These are phyloP conservation scores for Bruguiera hainesii DNA, from an alignment of 441 rosid genomes.

Conservation along the genomic window DNA sequence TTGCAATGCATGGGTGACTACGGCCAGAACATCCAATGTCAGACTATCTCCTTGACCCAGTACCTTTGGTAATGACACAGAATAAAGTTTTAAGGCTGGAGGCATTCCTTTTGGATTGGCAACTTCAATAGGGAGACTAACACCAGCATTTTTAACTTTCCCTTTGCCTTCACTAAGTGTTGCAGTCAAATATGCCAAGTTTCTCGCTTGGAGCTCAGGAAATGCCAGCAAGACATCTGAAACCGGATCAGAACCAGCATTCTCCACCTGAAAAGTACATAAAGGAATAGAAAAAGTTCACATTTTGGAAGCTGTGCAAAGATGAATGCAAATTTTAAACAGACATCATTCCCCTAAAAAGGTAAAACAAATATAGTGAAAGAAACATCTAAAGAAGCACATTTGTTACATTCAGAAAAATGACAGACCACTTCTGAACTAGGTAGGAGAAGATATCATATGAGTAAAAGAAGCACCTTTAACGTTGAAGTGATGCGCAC, in stretches of 20 bases:
- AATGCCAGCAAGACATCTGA: slow-evolving; percentile 67
- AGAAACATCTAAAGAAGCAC: neutral
- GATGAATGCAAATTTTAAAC: neutral
- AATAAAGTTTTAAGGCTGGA: slow-evolving; percentile 49
- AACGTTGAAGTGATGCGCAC: slow-evolving; percentile 63
- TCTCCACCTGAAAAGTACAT: slow-evolving; percentile 50
- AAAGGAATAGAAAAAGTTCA: neutral
- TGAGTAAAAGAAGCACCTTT: slow-evolving; percentile 46
- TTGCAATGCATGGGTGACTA: slow-evolving; percentile 55
- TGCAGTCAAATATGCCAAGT: slow-evolving; percentile 65
- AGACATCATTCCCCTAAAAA: too few relatives aligned
- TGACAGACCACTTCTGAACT: neutral
- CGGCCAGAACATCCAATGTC: slow-evolving; percentile 60
- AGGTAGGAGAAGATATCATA: neutral
- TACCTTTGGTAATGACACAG: slow-evolving; percentile 58
- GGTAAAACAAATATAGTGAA: too few relatives aligned
- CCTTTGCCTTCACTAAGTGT: slow-evolving; percentile 56
- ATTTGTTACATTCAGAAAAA: neutral
- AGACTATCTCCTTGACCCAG: slow-evolving; percentile 56
- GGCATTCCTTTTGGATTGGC: slow-evolving; percentile 54
- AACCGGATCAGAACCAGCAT: slow-evolving; percentile 55
- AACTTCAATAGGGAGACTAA: slow-evolving; percentile 42
- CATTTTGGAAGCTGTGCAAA: neutral
- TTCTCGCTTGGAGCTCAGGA: slow-evolving; percentile 65
- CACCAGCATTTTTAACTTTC: slow-evolving; percentile 43